Evolutionary conservation across 208 protist genomes (phyloP), one percentile per base, ranked within the genome.

Genomic region (Wallacemonas sp.): DNA sequence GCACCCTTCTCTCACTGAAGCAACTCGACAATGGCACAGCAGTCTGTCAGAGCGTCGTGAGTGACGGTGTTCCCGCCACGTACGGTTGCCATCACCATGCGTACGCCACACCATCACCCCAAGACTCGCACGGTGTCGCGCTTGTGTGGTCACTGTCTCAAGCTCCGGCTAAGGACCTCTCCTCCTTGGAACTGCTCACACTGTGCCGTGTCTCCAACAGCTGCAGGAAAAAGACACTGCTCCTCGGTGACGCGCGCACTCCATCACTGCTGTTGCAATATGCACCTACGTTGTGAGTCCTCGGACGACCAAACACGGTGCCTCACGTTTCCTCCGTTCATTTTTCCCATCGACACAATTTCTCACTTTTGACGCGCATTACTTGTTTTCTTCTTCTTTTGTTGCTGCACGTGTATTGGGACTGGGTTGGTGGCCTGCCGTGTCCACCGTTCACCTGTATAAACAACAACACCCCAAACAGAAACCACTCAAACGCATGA

Each of bases 61-160:
- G 79, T n/a, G 36, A 52, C 12, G 44, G 55, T 3, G 87, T 88
- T 28, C 61, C 54, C 45, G 50, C 41, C 12, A 70, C 72, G 16
- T 95, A 95, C 57, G 90, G 87, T 29, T 89, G 77, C 49, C 90
- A 93, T 57, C 75, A 79, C 39, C 87, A 93, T 45, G 22, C 82
- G 20, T 95, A 95, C 70, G 61, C 66, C 26, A 82, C 81, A 4
- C 38, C 62, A 0, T 72, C 71, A 0, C 63, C 83, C 4, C 52
- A 64, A 0, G 78, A 77, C 39, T 66, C 81, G 2, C 90, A 95
- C 70, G 90, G 87, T 1, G 72, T 77, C n/a, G 73, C 77, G 31
- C 80, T 95, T 3, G 84, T 63, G 36, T 93, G 86, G 86, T 79
- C 73, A 8, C 33, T 89, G 20, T 42, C 72, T 28, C 67, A 62